Base-by-base conservation (phyloP, 345 rosid genomes). In the Populus nigra region DNA sequence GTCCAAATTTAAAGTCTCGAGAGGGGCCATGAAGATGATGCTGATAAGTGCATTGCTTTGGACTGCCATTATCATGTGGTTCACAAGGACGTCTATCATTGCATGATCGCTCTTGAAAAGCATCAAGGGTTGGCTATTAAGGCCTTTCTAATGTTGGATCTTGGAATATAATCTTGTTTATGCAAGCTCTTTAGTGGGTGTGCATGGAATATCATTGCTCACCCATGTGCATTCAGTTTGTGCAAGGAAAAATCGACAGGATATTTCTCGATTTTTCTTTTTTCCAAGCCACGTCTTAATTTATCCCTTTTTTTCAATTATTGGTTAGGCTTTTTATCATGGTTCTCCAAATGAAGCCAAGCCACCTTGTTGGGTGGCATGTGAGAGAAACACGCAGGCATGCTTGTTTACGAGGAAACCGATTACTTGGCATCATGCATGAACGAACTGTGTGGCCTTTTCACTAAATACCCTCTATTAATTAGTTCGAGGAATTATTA, bases 161-260 rank as follows among this genome's bases (percentile, higher is more conserved):
- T 18, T 33, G 33, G 7, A 33, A 33, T 67, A 3, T 17, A 31
- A 36, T 68, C 36, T 3, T 61, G 29, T 68, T 25, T 47, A 23
- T 22, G 5, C 6, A 41, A 25, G 15, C 36, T 65, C 16, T 78
- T 20, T 18, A 65, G 72, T 74, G 86, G 83, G 76, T 65, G 73
- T 47, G 50, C 11, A 65, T 68, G 79, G 66, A 72, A 62, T 84
- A 80, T 80, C 55, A 80, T 82, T 78, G 77, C 69, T 55, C 57
- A 65, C 65, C 84, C 89, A 84, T 84, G 87, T 84, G 87, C 87
- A 36, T 39, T 83, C 89, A 79, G 78, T 73, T 77, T 67, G 55
- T 77, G 75, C 53, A 43, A 31, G 3, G 65, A 35, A 78, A 77
- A 73, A 55, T 74, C 75, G 73, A 82, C 3, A 31, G 78, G 77